Conservation (phyloP, 768 basidiomycete genomes). For the Macrolepiota dolichaula region DNA sequence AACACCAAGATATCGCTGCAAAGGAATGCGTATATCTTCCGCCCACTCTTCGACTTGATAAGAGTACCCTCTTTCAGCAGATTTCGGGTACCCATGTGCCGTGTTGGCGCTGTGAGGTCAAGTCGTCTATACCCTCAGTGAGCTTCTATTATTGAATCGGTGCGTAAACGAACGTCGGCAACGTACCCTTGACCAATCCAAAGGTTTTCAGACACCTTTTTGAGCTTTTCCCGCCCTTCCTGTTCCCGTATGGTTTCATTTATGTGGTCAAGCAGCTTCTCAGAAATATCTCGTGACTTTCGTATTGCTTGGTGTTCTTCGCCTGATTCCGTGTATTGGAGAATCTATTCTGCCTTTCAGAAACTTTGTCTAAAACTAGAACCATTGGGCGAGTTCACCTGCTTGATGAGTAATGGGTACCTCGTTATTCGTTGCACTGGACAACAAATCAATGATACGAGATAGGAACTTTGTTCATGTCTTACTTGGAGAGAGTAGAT, state of each 20-base stretch:
- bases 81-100: slow-evolving; percentile 75
- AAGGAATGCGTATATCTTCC: slow-evolving; percentile 72
- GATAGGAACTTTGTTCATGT: slow-evolving; percentile 8
- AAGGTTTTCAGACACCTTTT: slow-evolving; percentile 69
- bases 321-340: slow-evolving; percentile 72
- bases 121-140: slow-evolving; percentile 49
- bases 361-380: background rate
- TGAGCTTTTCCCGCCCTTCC: slow-evolving; percentile 77
- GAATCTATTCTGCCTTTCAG: slow-evolving; percentile 44
- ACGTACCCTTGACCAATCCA: slow-evolving; percentile 86
- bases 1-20: slow-evolving; percentile 91
- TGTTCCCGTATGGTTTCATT: slow-evolving; percentile 88
- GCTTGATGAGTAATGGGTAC: slow-evolving; percentile 87
- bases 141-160: slow-evolving; percentile 3
- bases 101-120: slow-evolving; percentile 88
- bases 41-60: slow-evolving; percentile 80
- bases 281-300: slow-evolving; percentile 57
- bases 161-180: background rate
- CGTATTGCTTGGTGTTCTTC: slow-evolving; percentile 58
- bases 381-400: slow-evolving; percentile 35
- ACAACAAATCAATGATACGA: slow-evolving; percentile 2
- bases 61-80: slow-evolving; percentile 79
- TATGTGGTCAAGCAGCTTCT: slow-evolving; percentile 72
- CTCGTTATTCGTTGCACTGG: slow-evolving; percentile 94
- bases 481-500: slow-evolving; percentile 87